A percentile compares a stretch with the other conserved stretches of the same genome.
These are phyloP conservation scores for Tephrocybe sp. DNA, from an alignment of 768 basidiomycete species.

Conservation along the genomic window DNA sequence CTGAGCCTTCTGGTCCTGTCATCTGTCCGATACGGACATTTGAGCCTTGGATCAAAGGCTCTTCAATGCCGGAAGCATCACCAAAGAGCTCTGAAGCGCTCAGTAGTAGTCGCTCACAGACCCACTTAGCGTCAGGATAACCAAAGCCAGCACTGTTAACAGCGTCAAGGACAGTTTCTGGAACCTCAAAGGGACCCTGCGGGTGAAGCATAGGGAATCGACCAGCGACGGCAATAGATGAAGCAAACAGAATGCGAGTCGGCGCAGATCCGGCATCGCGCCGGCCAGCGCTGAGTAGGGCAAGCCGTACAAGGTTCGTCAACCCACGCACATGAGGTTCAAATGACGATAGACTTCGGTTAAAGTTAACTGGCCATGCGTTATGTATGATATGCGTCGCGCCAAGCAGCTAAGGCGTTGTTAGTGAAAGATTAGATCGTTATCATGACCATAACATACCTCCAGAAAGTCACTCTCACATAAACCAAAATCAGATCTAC, in stretches of 20 bases:
- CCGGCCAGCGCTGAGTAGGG: constrained; percentile 19
- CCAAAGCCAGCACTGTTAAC: constrained; percentile 25
- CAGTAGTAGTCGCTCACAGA: constrained; percentile 30
- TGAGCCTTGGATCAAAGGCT: constrained; percentile 19
- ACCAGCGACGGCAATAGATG: constrained; percentile 33
- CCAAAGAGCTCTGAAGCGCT: constrained; percentile 28
- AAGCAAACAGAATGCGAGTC: constrained; percentile 35
- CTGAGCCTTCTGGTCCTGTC: constrained; percentile 34
- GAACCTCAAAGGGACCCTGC: constrained; percentile 26
- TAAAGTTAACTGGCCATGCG: constrained; percentile 48
- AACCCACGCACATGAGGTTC: constrained; percentile 37
- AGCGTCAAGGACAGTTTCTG: constrained; percentile 29
- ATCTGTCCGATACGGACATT: constrained; percentile 35
- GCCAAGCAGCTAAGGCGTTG: constrained; percentile 18
- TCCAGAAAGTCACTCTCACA: constrained; percentile 21
- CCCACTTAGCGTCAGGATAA: constrained; percentile 38
- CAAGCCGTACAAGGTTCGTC: constrained; percentile 30
- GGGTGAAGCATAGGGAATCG: constrained; percentile 27
- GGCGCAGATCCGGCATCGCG: constrained; percentile 15
- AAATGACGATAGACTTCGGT: constrained; percentile 37
- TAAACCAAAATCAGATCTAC: constrained; percentile 25
- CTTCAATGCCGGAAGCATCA: constrained; percentile 10
- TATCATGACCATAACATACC: constrained; percentile 15
- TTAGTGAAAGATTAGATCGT: neutral
- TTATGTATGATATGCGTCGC: constrained; percentile 32